Conservation (phyloP, 495 filamentous ascomycete species). For the Tetracladium marchalianum region DNA sequence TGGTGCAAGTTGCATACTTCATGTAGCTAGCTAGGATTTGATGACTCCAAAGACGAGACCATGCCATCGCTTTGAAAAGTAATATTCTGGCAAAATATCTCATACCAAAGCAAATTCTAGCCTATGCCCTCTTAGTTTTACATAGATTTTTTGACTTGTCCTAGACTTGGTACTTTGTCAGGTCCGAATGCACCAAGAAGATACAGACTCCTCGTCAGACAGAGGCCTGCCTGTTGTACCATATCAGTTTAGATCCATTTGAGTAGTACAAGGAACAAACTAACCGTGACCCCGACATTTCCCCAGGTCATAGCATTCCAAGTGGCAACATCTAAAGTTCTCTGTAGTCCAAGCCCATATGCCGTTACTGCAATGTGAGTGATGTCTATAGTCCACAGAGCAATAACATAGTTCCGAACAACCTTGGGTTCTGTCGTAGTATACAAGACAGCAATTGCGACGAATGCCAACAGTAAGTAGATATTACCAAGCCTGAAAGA, state of each 20-base stretch:
- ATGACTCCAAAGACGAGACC: no score
- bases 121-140: background rate
- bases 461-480: conserved; percentile 53
- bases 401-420: conserved; percentile 56
- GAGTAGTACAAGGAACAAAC: background rate
- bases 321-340: conserved; percentile 37
- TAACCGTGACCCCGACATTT: conserved; percentile 55
- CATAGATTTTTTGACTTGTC: background rate
- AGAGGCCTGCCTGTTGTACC: conserved; percentile 2
- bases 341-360: conserved; percentile 44
- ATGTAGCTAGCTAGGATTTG: no score
- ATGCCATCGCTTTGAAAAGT: no score
- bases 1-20: no score
- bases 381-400: conserved; percentile 55
- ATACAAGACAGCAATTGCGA: conserved; percentile 51
- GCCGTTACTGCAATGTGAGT: conserved; percentile 58
- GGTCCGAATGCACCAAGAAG: conserved; percentile 8
- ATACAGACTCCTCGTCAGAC: conserved; percentile 5
- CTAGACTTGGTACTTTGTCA: background rate
- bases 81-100: background rate
- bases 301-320: conserved; percentile 71
- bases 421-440: conserved; percentile 54
- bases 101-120: background rate
- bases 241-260: background rate
- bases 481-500: conserved; percentile 53